Base-by-base conservation (phyloP, 192 early-diverging fungal species). In the Dissophora ornata region DNA sequence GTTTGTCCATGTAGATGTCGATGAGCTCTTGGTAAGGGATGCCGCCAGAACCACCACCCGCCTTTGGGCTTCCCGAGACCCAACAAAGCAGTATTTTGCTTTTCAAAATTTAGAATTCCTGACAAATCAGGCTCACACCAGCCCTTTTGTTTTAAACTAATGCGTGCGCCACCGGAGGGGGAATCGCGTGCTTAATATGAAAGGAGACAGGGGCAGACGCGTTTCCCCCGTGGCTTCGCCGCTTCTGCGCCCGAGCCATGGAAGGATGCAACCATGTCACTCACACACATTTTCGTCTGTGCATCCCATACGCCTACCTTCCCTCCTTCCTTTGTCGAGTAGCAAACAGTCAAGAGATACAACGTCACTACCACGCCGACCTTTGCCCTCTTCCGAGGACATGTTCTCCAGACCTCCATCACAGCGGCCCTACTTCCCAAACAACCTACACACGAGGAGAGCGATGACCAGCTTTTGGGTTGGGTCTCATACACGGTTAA, bases 151-250 rank as follows among this genome's bases (percentile, higher is more conserved):
- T 21, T 36, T 28, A n/a, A n/a, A n/a, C n/a, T 36, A 11, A 33
- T 26, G n/a, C 13, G 47, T 44, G 29, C 40, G 29, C 25, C 40
- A 58, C 42, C 22, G 21, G 9, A 3, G 12, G 38, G 16, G 38
- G 55, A 57, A 67, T 67, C 64, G 64, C 64, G 64, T 67, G 64
- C 64, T 67, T 56, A 57, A 16, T n/a, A n/a, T n/a, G n/a, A n/a
- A n/a, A n/a, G n/a, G n/a, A n/a, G n/a, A n/a, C n/a, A n/a, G n/a
- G n/a, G n/a, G n/a, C n/a, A n/a, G n/a, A n/a, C n/a, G n/a, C n/a
- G n/a, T n/a, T n/a, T n/a, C n/a, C n/a, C n/a, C n/a, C n/a, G n/a
- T n/a, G n/a, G n/a, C n/a, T n/a, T n/a, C n/a, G n/a, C n/a, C n/a
- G n/a, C n/a, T n/a, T n/a, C n/a, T n/a, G n/a, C n/a, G n/a, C n/a